A percentile compares a stretch with the other conserved stretches of the same genome.
These are phyloP conservation scores for Camellia oleifera DNA, from an alignment of 179 eudicot genomes.

Conservation along the genomic window DNA sequence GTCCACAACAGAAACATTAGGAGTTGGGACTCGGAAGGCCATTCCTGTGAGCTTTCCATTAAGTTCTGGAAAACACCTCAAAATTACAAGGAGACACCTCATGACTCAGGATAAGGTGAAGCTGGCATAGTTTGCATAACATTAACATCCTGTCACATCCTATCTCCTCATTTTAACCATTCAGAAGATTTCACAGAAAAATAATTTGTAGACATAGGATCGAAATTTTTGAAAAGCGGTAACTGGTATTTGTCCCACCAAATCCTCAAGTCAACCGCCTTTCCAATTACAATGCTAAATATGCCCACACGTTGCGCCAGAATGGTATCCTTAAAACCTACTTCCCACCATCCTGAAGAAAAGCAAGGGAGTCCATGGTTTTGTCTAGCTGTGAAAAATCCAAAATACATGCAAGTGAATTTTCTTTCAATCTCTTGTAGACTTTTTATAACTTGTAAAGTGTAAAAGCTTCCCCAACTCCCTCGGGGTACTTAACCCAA, in stretches of 20 bases:
- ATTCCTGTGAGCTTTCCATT: constrained; percentile 97
- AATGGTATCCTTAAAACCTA: too few relatives aligned
- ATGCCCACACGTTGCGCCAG: background rate
- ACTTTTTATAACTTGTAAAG: too few relatives aligned
- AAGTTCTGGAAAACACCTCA: constrained; percentile 56
- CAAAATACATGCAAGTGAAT: too few relatives aligned
- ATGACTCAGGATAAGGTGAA: background rate
- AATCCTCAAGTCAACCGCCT: background rate
- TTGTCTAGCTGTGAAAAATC: background rate
- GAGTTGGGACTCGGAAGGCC: constrained; percentile 95
- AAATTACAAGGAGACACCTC: background rate
- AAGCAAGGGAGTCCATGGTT: background rate
- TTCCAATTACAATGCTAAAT: too few relatives aligned
- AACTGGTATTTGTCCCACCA: background rate
- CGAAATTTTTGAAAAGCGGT: background rate
- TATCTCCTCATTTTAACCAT: background rate
- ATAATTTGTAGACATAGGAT: background rate
- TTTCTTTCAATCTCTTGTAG: too few relatives aligned
- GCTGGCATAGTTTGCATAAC: background rate
- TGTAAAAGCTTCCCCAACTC: too few relatives aligned
- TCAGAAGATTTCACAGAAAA: background rate
- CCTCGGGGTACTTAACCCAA: too few relatives aligned
- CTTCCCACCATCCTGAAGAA: too few relatives aligned
- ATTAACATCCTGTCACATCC: background rate
- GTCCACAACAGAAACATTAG: constrained; percentile 97